Percentiles rank a stretch among this genome's conserved stretches.
phyloP scores from a whole-genome alignment of 345 rosid species.

The Jatropha curcas region DNA sequence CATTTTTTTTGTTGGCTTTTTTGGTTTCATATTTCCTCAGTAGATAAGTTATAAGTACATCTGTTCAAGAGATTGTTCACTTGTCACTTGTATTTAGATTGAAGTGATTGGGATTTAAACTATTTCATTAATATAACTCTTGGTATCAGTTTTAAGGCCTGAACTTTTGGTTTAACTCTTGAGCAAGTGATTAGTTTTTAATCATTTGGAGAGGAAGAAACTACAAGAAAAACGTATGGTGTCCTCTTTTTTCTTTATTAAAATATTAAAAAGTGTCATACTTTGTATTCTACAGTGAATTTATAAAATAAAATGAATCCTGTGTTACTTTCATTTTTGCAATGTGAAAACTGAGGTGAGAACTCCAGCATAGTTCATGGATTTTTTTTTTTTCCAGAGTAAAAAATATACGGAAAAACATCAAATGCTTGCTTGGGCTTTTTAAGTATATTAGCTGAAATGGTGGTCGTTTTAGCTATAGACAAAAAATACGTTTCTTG shows the following conservation, averaged over 20 bases:
- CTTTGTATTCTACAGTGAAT: background rate
- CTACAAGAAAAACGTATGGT: no score
- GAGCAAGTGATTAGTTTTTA: background rate
- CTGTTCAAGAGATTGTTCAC: background rate
- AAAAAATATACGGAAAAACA: no score
- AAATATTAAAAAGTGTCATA: no score
- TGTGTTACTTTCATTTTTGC: background rate
- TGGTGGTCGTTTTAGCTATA: background rate
- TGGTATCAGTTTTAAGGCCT: background rate
- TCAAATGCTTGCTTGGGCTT: background rate
- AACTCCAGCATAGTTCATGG: background rate
- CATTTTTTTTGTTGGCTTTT: no score
- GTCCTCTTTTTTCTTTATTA: no score
- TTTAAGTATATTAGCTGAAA: background rate
- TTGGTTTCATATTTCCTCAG: background rate
- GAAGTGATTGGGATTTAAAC: background rate
- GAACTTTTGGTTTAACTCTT: background rate
- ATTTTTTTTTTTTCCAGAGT: background rate
- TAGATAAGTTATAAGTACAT: background rate
- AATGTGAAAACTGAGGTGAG: background rate
- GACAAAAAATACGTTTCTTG: background rate
- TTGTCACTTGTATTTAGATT: background rate
- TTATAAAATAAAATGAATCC: background rate
- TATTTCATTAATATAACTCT: background rate
- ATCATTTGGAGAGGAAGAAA: no score